These are phyloP conservation scores for Russula olivacea DNA, from an alignment of 768 basidiomycete species.

Conservation along the genomic window DNA sequence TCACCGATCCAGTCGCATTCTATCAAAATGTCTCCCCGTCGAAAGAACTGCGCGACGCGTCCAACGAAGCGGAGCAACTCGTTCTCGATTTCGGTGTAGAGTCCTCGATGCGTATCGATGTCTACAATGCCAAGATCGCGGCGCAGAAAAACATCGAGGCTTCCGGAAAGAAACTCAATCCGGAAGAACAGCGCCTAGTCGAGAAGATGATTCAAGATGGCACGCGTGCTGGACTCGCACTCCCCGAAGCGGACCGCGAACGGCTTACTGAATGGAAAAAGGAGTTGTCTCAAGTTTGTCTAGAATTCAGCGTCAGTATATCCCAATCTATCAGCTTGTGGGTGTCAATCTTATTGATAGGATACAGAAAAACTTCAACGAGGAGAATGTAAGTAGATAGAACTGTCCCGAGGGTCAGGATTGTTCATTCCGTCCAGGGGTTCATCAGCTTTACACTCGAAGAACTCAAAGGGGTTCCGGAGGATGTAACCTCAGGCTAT, in stretches of 20 bases:
- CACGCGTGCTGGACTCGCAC: slow-evolving; percentile 68
- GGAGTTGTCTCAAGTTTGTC: slow-evolving; percentile 63
- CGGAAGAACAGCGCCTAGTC: slow-evolving; percentile 70
- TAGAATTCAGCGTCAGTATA: slow-evolving; percentile 68
- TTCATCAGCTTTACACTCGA: slow-evolving; percentile 58
- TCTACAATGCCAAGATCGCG: slow-evolving; percentile 64
- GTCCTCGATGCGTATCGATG: slow-evolving; percentile 72
- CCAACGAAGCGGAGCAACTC: slow-evolving; percentile 65
- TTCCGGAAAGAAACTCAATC: slow-evolving; percentile 49
- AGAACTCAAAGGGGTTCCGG: slow-evolving; percentile 75
- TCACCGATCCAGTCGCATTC: slow-evolving; percentile 54
- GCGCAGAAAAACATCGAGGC: slow-evolving; percentile 64
- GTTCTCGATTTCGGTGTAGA: slow-evolving; percentile 70
- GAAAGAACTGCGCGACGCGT: slow-evolving; percentile 76
- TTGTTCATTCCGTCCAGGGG: slow-evolving; percentile 37
- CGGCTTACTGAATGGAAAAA: slow-evolving; percentile 62
- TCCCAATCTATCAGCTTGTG: not conserved
- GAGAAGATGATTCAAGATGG: slow-evolving; percentile 81
- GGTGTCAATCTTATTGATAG: not conserved
- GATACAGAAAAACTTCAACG: slow-evolving; percentile 78
- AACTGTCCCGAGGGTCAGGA: not conserved
- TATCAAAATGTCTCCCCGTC: slow-evolving; percentile 39
- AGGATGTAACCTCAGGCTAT: slow-evolving; percentile 74
- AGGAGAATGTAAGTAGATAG: slow-evolving; percentile 57
- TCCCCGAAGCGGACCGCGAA: slow-evolving; percentile 57